Evolutionary conservation across 495 filamentous ascomycete genomes (phyloP).

Genomic region (Hyaloscypha hepaticicola): DNA sequence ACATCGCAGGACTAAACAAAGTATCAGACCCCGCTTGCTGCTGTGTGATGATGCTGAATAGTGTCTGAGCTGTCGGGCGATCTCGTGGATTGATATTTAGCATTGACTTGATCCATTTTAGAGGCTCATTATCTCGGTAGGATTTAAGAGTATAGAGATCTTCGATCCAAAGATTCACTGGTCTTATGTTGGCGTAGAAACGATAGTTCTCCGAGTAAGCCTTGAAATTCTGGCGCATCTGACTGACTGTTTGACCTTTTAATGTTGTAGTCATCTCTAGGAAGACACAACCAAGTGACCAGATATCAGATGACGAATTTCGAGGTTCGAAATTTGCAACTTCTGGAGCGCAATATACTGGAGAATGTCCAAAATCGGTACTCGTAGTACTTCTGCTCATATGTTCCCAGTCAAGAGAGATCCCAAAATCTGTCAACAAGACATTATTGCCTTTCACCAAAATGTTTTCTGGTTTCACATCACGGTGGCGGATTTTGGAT

Average conservation of each 20-base stretch:
- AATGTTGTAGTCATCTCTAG: constrained; percentile 84
- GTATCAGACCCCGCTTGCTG: neutral
- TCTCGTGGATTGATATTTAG: neutral
- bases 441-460: constrained; percentile 39
- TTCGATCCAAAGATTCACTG: constrained; percentile 10
- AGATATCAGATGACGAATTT: constrained; percentile 66
- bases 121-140: constrained; percentile 3
- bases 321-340: constrained; percentile 36
- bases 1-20: neutral
- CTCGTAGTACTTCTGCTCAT: constrained; percentile 39
- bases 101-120: constrained; percentile 15
- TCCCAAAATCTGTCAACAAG: constrained; percentile 46
- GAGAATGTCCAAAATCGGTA: constrained; percentile 37
- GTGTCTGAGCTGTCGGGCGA: constrained; percentile 12
- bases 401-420: constrained; percentile 33
- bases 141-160: neutral
- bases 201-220: constrained; percentile 2
- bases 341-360: constrained; percentile 49
- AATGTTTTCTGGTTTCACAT: constrained; percentile 50
- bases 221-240: constrained; percentile 4
- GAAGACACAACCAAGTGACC: constrained; percentile 94
- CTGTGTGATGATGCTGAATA: constrained; percentile 3
- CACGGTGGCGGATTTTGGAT: constrained; percentile 42
- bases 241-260: constrained; percentile 32
- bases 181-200: constrained; percentile 7